Evolutionary conservation across 371 early-diverging fungal genomes (phyloP), one percentile per base, ranked within the genome.

Genomic region (Quaeritorhiza haematococci): DNA sequence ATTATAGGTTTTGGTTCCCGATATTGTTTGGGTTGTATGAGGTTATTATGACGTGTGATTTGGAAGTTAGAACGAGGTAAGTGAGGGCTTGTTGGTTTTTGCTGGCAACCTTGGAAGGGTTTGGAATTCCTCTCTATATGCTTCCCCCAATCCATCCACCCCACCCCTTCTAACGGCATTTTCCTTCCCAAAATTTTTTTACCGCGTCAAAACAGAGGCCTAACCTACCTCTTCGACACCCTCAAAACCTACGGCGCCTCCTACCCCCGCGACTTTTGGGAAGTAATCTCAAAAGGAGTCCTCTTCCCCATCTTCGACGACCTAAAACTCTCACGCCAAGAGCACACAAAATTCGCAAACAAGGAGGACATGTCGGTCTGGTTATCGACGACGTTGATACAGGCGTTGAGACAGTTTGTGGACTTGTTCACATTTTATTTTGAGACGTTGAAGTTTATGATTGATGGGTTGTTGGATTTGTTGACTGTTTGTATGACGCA

Each of bases 221-320:
- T 96, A 43, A 84, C 80, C 24, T 86, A 88, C 62, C 72, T 93
- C 42, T 96, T 92, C 70, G 86, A 86, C 17, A 81, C 91, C 1
- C 69, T 92, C 13, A 88, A 89, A 60, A 60, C 72, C 24, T 73
- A 91, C 44, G 93, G 93, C 0, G 55, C 68, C 2, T 50, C 66
- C 8, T 92, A 85, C 61, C 78, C 87, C n/a, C 71, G 71, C 1
- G 85, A 85, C 24, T 89, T 90, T 51, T 93, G 93, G 93, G 80
- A 84, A 17, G 81, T 89, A 4, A 73, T 93, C 4, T 77, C 89
- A 21, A 81, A 86, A 8, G 87, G 89, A 27, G 87, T 93, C 8
- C 83, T 94, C 10, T 93, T 93, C 64, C 88, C 92, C 0, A 80
- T 96, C 21, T 96, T 96, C 72, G 88, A 88, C 46, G 92, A 91